These are phyloP conservation scores for Aspergillus brunneoviolaceus DNA, from an alignment of 2,329 filamentous ascomycete genomes.

Conservation along the genomic window DNA sequence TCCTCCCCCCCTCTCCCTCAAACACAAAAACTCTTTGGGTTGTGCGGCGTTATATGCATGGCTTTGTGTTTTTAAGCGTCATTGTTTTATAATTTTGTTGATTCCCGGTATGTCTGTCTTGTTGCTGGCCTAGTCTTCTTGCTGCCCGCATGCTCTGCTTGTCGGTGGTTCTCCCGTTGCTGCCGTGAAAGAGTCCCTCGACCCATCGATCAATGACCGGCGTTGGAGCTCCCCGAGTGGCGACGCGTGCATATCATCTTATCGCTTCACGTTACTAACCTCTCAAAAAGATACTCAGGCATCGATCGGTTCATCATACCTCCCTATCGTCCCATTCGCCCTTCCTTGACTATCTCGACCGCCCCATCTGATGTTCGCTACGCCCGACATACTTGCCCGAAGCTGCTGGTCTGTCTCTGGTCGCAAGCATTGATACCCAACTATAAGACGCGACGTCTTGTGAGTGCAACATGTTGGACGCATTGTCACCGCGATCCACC, in stretches of 20 bases:
- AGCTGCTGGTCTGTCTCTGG: conserved; percentile 2
- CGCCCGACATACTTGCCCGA: conserved; percentile 11
- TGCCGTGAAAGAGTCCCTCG: neutral
- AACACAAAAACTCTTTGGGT: conserved; percentile 16
- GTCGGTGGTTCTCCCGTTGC: neutral
- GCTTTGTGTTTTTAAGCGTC: conserved; percentile 29
- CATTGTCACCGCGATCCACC: conserved; percentile 49
- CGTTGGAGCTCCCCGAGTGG: neutral
- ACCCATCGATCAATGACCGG: neutral
- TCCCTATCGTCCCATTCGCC: conserved; percentile 10
- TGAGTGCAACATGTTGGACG: conserved; percentile 43
- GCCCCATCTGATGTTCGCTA: conserved; percentile 23
- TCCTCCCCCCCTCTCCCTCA: conserved; percentile 16
- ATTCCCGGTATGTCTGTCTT: conserved; percentile 20
- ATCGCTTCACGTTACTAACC: neutral
- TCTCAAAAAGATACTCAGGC: neutral
- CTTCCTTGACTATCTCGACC: conserved; percentile 14
- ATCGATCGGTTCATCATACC: conserved; percentile 20
- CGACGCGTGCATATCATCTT: conserved; percentile 1
- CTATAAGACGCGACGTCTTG: neutral
- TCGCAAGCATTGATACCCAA: conserved; percentile 3
- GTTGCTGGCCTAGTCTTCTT: neutral
- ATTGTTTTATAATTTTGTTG: conserved; percentile 21
- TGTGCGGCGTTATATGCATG: conserved; percentile 30
- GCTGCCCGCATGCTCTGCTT: neutral